Conservation (phyloP, 2,329 filamentous ascomycete species). For the Hypoxylon sp. region DNA sequence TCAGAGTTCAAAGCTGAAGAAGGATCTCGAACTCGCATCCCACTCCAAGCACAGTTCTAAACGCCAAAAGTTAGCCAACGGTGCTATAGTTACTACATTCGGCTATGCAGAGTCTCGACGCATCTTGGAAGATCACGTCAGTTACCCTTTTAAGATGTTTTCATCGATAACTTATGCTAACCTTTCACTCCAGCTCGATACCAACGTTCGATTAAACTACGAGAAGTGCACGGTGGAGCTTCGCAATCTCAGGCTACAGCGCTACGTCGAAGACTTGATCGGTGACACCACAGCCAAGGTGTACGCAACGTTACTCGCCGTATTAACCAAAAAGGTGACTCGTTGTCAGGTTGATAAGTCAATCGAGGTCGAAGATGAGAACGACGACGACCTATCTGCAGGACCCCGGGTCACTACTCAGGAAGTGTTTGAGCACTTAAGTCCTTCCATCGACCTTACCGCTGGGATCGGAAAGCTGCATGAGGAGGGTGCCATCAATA, state of each 20-base stretch:
- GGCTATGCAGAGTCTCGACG: constrained; percentile 59
- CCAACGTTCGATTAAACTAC: constrained; percentile 84
- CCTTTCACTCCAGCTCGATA: constrained; percentile 67
- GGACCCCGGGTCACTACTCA: constrained; percentile 63
- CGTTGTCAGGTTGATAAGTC: constrained; percentile 74
- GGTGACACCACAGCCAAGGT: constrained; percentile 82
- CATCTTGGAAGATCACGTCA: constrained; percentile 64
- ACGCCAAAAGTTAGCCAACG: constrained; percentile 67
- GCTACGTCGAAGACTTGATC: constrained; percentile 77
- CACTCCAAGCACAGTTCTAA: constrained; percentile 57
- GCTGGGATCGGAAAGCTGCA: constrained; percentile 68
- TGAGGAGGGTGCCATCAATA: constrained; percentile 56
- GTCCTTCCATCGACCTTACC: constrained; percentile 65
- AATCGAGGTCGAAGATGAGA: constrained; percentile 60
- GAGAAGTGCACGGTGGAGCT: constrained; percentile 86
- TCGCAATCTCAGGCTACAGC: constrained; percentile 81
- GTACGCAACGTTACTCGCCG: constrained; percentile 79
- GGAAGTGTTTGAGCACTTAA: constrained; percentile 69
- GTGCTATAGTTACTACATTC: constrained; percentile 56
- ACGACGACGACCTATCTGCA: constrained; percentile 49
- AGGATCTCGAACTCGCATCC: constrained; percentile 46
- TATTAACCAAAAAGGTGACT: constrained; percentile 76
- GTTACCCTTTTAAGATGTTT: constrained; percentile 47
- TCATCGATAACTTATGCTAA: constrained; percentile 46
- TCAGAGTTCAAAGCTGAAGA: constrained; percentile 46